Evolutionary conservation across 2,329 filamentous ascomycete genomes (phyloP), one percentile per base, ranked within the genome.

Genomic region (Dendryphion nanum): DNA sequence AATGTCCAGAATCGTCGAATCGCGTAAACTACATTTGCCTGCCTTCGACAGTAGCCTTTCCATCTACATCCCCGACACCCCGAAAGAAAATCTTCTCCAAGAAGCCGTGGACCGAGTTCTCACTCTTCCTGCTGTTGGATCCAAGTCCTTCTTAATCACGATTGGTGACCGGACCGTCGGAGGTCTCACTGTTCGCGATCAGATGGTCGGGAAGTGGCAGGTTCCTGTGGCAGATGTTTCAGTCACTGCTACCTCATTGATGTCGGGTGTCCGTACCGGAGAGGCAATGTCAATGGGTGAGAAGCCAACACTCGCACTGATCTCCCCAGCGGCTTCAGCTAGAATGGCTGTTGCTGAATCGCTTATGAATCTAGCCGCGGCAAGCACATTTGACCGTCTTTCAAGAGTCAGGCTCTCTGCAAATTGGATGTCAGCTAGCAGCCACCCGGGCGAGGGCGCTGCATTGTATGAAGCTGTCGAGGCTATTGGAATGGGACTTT

Each of bases 281-380:
- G 93, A 97, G 66, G 90, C 90, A n/a, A 95, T 97, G 88, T 85
- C 89, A 1, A 94, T 95, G 85, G 93, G 93, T 21, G 91, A 96
- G 69, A 93, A 86, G 68, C 88, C 90, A 29, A 85, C 83, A 0
- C 71, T 98, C 38, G 93, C 93, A 5, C 76, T 98, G 16, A 95
- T 98, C 42, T 91, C 87, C 4, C 80, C 91, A 3, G 86, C 83
- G 30, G 89, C 93, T 16, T 97, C 93, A 15, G 90, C 93, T 13
- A 82, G 90, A 36, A 98, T 98, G 93, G 89, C 93, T 2, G 90
- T 98, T 41, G 90, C 85, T 1, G 93, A 98, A 69, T 89, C 86
- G 42, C 74, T 98, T 43, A 83, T 95, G 79, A 98, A 98, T 66
- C 75, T 98, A 41, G 89, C 87, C 24, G 93, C 93, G 38, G 87